Evolutionary conservation across 495 filamentous ascomycete genomes (phyloP).

Genomic region (Aspergillus steynii): DNA sequence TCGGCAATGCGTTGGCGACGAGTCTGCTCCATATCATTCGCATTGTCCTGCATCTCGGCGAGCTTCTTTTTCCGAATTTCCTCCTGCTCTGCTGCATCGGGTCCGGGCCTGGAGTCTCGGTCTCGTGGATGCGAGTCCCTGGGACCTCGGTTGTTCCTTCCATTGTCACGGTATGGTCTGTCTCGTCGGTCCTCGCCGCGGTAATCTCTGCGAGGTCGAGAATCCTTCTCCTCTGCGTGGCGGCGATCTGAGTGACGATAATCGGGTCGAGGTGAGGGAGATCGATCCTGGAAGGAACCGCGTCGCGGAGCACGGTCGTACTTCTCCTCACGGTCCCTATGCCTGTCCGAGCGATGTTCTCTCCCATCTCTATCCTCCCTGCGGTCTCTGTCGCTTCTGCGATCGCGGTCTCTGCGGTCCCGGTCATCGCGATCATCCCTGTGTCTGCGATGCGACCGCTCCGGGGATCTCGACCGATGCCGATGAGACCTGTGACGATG

Average conservation of each 20-base stretch:
- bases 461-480: conserved; percentile 39
- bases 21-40: conserved; percentile 72
- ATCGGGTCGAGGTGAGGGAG: conserved; percentile 26
- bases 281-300: conserved; percentile 19
- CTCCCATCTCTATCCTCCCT: conserved; percentile 24
- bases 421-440: conserved; percentile 34
- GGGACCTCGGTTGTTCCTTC: conserved; percentile 18
- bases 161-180: conserved; percentile 12
- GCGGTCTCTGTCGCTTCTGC: conserved; percentile 21
- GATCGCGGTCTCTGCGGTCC: conserved; percentile 22
- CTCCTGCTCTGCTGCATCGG: conserved; percentile 25
- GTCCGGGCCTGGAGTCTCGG: conserved; percentile 10
- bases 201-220: conserved; percentile 9
- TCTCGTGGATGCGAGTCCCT: conserved; percentile 27
- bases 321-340: conserved; percentile 31
- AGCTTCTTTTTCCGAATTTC: conserved; percentile 60
- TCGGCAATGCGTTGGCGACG: conserved; percentile 70
- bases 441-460: conserved; percentile 28
- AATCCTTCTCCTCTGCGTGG: conserved; percentile 14
- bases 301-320: conserved; percentile 26
- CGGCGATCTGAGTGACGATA: conserved; percentile 13
- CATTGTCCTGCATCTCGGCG: conserved; percentile 85
- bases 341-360: conserved; percentile 24
- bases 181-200: conserved; percentile 18
- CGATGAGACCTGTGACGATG: conserved; percentile 31